Percentiles rank a stretch among this genome's conserved stretches.
phyloP scores from a whole-genome alignment of 176 grass and related monocot species.

The Triticum monococcum region DNA sequence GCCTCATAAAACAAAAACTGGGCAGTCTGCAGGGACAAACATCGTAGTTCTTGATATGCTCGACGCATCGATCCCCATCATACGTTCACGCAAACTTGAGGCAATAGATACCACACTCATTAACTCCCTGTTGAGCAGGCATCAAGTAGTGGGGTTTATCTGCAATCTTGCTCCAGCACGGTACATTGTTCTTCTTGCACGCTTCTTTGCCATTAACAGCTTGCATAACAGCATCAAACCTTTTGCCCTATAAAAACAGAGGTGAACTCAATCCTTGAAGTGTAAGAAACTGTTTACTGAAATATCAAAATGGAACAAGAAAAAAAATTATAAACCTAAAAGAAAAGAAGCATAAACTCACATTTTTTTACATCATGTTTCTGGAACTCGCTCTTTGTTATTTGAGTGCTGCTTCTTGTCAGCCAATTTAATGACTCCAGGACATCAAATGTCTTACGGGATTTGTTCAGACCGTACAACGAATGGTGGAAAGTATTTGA shows the following conservation, averaged over 20 bases:
- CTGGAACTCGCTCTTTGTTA: too few relatives aligned
- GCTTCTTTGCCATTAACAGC: neutral
- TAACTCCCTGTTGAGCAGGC: neutral
- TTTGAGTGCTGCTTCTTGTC: too few relatives aligned
- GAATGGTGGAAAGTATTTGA: too few relatives aligned
- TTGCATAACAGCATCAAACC: neutral
- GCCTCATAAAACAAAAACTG: neutral
- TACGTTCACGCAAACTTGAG: neutral
- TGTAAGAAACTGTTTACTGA: too few relatives aligned
- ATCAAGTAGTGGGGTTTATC: neutral
- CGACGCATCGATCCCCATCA: neutral
- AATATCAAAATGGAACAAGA: too few relatives aligned
- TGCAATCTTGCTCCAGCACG: neutral
- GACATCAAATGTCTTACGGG: too few relatives aligned
- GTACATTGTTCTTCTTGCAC: neutral
- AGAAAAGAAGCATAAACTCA: too few relatives aligned
- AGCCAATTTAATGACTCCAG: too few relatives aligned
- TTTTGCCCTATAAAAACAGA: neutral
- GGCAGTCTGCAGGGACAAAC: neutral
- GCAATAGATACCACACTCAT: neutral
- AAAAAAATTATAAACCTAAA: too few relatives aligned
- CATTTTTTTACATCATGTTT: too few relatives aligned
- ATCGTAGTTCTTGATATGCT: neutral
- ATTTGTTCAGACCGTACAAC: too few relatives aligned
- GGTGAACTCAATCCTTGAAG: too few relatives aligned